Evolutionary conservation across 2,329 filamentous ascomycete genomes (phyloP), one percentile per base, ranked within the genome.

Genomic region (Trichoderma atrobrunneum): DNA sequence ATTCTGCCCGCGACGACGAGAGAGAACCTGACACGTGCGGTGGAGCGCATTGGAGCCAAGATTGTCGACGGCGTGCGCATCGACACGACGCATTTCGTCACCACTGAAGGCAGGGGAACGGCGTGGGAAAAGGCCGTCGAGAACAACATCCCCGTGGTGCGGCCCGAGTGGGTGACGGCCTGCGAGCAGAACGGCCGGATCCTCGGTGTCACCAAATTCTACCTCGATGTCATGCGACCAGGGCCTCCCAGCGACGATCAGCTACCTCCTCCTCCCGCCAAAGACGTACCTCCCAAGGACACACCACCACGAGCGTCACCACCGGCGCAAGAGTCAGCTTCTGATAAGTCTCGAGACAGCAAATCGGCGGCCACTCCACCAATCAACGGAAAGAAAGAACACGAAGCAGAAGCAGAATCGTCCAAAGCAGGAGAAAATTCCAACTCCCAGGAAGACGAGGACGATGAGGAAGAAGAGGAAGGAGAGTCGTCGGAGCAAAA

Each of bases 11-110:
- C 88, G 8, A 85, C 90, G 68, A 85, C 91, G 70, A 90, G 90
- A 79, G 93, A 97, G 76, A 90, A 87, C 74, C 87, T 99, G 24
- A 86, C 88, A 61, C 87, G 87, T 60, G 93, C 95, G 1, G 89
- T 98, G 43, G 91, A 96, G 78, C 88, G 94, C 76, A 97, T 99
- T 77, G 96, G 96, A 63, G 96, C 94, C 73, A 97, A 96, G 85
- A 86, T 98, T 75, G 92, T 94, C 72, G 95, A 98, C 77, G 89
- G 89, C 14, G 94, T 98, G 66, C 89, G 95, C 78, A 98, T 99
- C 79, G 96, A 99, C 81, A 99, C 96, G 1, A 99, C 96, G 18
- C 96, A 99, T 83, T 99, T 99, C 80, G 94, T 99, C 73, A 98
- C 95, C 74, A 97, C 94, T 11, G 96, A 99, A 81, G 95, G 95